phyloP scores from a whole-genome alignment of 257 asterid genomes.

The Eucommia ulmoides region DNA sequence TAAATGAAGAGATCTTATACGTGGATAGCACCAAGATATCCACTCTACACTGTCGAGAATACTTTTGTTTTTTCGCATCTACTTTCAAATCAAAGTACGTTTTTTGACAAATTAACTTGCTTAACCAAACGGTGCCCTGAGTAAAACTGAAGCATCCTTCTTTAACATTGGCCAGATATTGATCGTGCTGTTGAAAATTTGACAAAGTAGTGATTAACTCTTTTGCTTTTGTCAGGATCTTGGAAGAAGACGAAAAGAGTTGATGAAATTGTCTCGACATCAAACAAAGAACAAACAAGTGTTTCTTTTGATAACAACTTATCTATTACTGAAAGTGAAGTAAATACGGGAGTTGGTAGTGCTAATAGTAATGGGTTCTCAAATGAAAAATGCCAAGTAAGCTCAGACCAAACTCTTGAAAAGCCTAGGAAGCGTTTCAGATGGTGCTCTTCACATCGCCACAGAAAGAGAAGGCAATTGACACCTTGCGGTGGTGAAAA shows the following conservation, averaged over 20 bases:
- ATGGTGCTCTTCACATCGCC: constrained; percentile 50
- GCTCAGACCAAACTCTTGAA: constrained; percentile 17
- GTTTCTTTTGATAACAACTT: constrained; percentile 22
- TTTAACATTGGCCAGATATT: neutral
- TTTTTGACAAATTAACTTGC: no score
- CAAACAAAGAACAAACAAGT: constrained; percentile 17
- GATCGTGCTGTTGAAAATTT: neutral
- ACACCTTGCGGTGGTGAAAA: constrained; percentile 10
- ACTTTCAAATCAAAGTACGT: no score
- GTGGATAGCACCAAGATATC: no score
- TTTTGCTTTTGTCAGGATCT: constrained; percentile 26
- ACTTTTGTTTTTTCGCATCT: no score
- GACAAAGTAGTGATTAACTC: neutral
- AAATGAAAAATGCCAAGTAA: constrained; percentile 12
- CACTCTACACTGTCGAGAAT: no score
- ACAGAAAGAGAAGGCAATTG: constrained; percentile 36
- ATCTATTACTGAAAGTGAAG: constrained; percentile 14
- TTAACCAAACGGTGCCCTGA: no score
- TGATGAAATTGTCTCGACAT: constrained; percentile 21
- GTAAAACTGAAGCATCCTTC: no score
- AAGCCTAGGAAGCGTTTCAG: constrained; percentile 40
- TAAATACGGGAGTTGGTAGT: constrained; percentile 25
- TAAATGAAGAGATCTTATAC: no score
- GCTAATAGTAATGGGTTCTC: constrained; percentile 20
- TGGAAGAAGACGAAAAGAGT: constrained; percentile 42